Base-by-base conservation (phyloP, 495 filamentous ascomycete genomes). In the Annulohypoxylon bovei region DNA sequence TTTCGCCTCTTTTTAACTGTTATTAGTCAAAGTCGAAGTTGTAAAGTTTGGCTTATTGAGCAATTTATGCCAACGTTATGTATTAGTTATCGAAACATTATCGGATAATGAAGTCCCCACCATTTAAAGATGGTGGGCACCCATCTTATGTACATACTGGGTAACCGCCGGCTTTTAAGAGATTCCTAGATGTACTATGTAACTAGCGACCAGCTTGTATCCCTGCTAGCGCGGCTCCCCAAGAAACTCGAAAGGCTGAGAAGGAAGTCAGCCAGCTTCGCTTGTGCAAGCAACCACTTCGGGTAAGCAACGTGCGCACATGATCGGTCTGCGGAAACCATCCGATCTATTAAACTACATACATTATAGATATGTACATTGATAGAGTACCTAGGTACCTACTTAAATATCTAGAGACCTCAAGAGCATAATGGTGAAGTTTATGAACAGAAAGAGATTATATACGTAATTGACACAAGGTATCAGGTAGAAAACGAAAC, bases 221-320 rank as follows among this genome's bases (percentile, higher is more conserved):
- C 58, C 63, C 52, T 72, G 47, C 54, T 72, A 72, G 69, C 69
- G 69, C 69, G 69, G 69, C 69, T 72, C 69, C 53, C n/a, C 46
- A 67, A 71, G 57, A 71, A 55, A 47, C 35, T 63, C 35, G 57
- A 67, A 72, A 72, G 69, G 69, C 69, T 72, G 69, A 72, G 47
- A 64, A 54, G 18, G 8, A 32, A 37, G 30, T 20, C n/a, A 55
- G 32, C 52, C 40, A 46, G 35, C 68, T 30, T 39, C 68, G 49
- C 52, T 40, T 66, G 62, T 49, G 50, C 50, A 30, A 49, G 32
- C 62, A 62, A 52, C 57, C 42, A 25, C 23, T 56, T 59, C 47
- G 18, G 62, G 63, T 65, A 52, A 67, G 53, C 25, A 57, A 42
- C 25, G 54, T 14, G 11, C 27, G 47, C 62, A 71, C 62, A 62